Base-by-base conservation (phyloP, 306 rosid species). In the Pyrus communis region DNA sequence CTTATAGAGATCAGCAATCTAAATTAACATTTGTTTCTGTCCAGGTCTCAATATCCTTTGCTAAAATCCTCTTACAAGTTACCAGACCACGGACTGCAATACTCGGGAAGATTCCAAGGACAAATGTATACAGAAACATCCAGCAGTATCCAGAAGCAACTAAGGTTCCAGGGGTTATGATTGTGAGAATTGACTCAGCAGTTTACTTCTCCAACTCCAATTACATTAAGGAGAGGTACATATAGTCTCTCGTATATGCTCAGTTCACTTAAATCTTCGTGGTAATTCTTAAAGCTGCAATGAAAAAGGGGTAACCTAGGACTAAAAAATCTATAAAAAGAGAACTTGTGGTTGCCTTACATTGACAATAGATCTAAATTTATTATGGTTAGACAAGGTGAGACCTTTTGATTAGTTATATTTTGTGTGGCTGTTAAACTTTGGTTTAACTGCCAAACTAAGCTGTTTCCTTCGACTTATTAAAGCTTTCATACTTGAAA, bases 131-230 rank as follows among this genome's bases (percentile, higher is more conserved):
- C 74, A 86, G 97, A 82, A 95, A 95, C 88, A 85, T 88, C 75
- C 91, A 80, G 73, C 99, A 95, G 75, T 95, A 95, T 72, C 97
- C 99, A 33, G 92, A 92, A 69, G 97, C 97, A 76, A 85, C 84
- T 28, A 90, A 85, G 86, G 78, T 91, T 85, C 87, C 90, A 0
- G 97, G 97, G 9, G 84, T 90, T 35, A 71, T 95, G 88, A 92
- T 95, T 75, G 91, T 95, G 30, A 88, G 99, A 79, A 93, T 92
- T 23, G 99, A 95, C 67, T 95, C 99, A 54, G 99, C 99, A 11
- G 82, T 95, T 73, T 92, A 95, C 84, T 95, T 95, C 75, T 95
- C 97, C 83, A 95, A 95, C 86, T 95, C 97, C 75, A 92, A 92
- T 46, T 92, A 95, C 82, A 86, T 90, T 22, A 95, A 83, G 78